These are phyloP conservation scores for Canariomyces notabilis DNA, from an alignment of 2,329 filamentous ascomycete species.

Conservation along the genomic window DNA sequence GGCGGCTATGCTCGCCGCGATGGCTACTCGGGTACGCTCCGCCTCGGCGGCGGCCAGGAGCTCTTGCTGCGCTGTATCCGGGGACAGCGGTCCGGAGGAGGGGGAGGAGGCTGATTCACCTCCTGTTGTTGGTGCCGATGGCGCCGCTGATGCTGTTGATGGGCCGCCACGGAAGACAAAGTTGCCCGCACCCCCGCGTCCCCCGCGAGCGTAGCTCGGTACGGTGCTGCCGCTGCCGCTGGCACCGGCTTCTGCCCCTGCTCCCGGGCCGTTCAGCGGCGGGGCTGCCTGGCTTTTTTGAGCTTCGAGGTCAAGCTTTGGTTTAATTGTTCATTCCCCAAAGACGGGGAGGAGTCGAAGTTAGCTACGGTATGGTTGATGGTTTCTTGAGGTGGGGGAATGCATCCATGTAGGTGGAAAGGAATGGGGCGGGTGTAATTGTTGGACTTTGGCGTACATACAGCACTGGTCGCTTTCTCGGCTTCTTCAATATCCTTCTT, in stretches of 20 bases:
- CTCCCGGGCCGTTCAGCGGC: too few species aligned
- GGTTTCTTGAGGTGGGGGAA: too few species aligned
- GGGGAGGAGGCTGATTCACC: too few species aligned
- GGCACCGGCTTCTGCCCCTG: too few species aligned
- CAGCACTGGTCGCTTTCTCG: slow-evolving; percentile 25
- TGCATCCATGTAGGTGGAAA: not conserved
- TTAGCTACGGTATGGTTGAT: too few species aligned
- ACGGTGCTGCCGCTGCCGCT: too few species aligned
- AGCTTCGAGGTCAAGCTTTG: slow-evolving; percentile 33
- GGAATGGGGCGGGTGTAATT: slow-evolving; percentile 1
- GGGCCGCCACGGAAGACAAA: slow-evolving; percentile 36
- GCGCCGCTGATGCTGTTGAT: slow-evolving; percentile 23
- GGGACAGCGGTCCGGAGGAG: too few species aligned
- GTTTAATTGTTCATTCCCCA: too few species aligned
- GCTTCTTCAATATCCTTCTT: slow-evolving; percentile 47
- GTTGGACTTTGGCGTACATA: too few species aligned
- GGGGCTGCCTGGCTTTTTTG: slow-evolving; percentile 28
- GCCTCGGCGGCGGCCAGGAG: slow-evolving; percentile 27
- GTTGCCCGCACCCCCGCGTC: slow-evolving; percentile 61
- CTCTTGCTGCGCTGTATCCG: not conserved
- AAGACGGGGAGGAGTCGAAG: too few species aligned
- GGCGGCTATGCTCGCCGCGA: slow-evolving; percentile 28
- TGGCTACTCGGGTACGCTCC: slow-evolving; percentile 32
- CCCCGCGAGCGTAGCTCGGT: slow-evolving; percentile 38
- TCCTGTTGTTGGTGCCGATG: not conserved